Evolutionary conservation across 768 basidiomycete species (phyloP).

Genomic region (Lactarius hatsudake): DNA sequence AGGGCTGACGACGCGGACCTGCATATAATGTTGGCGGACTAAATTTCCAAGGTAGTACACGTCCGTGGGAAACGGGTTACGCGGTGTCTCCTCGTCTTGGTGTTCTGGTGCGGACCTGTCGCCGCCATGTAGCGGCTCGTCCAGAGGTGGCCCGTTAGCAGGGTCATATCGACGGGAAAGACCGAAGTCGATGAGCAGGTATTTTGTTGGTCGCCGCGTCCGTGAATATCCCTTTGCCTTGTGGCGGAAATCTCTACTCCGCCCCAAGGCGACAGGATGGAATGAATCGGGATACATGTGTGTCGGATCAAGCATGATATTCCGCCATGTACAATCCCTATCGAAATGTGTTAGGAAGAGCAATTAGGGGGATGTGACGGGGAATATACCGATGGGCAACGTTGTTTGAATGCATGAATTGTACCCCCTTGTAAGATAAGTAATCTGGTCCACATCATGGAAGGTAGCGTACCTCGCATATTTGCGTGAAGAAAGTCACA

Average conservation of each 20-base stretch:
- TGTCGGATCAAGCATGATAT: constrained; percentile 24
- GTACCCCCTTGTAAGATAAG: constrained; percentile 9
- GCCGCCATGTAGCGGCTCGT: constrained; percentile 14
- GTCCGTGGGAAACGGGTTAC: constrained; percentile 23
- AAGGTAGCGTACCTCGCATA: constrained; percentile 20
- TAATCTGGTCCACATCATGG: neutral
- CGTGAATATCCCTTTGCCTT: constrained; percentile 11
- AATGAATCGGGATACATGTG: constrained; percentile 17
- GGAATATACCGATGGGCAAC: constrained; percentile 22
- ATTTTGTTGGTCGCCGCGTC: neutral
- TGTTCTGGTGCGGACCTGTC: constrained; percentile 24
- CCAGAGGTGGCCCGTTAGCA: constrained; percentile 10
- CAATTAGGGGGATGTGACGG: neutral
- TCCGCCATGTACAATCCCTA: neutral
- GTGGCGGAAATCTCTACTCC: constrained; percentile 6
- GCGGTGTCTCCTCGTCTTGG: constrained; percentile 1
- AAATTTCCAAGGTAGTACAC: constrained; percentile 22
- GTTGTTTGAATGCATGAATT: constrained; percentile 21
- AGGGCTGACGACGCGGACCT: neutral
- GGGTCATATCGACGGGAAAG: constrained; percentile 12
- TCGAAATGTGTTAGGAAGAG: neutral
- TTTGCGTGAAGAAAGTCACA: constrained; percentile 28
- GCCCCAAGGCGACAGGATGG: constrained; percentile 11
- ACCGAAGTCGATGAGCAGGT: constrained; percentile 21
- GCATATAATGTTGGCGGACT: neutral